Percentiles rank a stretch among this genome's conserved stretches.
Evolutionary conservation across 139 green algal genomes (phyloP).

Genomic region (Tetratostichococcus sp.): DNA sequence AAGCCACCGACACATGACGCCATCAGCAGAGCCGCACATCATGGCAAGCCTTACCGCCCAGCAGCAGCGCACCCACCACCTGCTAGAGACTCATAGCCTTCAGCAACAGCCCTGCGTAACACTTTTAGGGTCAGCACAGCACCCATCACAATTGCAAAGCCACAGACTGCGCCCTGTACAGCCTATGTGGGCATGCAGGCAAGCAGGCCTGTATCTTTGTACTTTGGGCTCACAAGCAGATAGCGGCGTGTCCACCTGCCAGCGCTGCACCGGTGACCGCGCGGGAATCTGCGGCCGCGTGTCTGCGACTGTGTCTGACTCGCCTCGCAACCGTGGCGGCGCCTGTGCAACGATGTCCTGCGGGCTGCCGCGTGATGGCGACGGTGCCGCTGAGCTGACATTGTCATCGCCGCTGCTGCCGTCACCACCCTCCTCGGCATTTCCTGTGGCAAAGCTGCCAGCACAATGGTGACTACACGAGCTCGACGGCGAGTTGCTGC

Average conservation of each 20-base stretch:
- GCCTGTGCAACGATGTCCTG: slow-evolving; percentile 14
- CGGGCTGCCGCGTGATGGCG: neutral
- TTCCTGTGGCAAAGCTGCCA: too few relatives aligned
- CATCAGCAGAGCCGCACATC: slow-evolving; percentile 44
- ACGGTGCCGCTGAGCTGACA: neutral
- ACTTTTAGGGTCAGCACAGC: too few relatives aligned
- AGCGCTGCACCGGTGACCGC: neutral
- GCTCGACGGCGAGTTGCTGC: too few relatives aligned
- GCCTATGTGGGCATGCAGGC: too few relatives aligned
- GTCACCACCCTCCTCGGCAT: neutral
- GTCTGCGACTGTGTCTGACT: neutral
- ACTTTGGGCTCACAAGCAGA: too few relatives aligned
- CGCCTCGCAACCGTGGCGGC: neutral
- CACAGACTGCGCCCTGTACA: too few relatives aligned
- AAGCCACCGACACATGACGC: too few relatives aligned
- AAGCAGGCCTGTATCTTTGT: too few relatives aligned
- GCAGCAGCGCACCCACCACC: slow-evolving; percentile 26
- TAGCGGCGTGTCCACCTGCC: neutral
- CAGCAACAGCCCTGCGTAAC: too few relatives aligned
- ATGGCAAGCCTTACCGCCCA: slow-evolving; percentile 27
- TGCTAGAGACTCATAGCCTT: too few relatives aligned
- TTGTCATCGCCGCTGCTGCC: neutral
- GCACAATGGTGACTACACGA: too few relatives aligned
- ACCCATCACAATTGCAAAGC: too few relatives aligned
- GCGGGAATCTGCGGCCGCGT: neutral